These are phyloP conservation scores for Podochytrium sp. DNA, from an alignment of 192 early-diverging fungal species.

Conservation along the genomic window DNA sequence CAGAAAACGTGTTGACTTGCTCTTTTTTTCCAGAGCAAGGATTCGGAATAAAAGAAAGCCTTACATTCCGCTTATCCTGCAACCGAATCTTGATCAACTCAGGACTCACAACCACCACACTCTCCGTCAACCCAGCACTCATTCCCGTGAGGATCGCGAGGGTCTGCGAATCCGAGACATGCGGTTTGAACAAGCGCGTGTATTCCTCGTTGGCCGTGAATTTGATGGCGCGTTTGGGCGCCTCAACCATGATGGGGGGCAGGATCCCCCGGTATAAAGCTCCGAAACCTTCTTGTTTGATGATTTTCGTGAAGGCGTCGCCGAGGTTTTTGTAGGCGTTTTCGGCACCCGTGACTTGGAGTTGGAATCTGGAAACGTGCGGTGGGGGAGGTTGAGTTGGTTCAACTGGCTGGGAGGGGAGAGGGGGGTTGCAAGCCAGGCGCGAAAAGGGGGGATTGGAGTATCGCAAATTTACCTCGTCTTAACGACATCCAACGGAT, in stretches of 20 bases:
- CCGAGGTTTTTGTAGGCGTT: constrained; percentile 66
- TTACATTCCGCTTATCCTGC: constrained; percentile 86
- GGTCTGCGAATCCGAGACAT: constrained; percentile 69
- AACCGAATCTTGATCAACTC: constrained; percentile 96
- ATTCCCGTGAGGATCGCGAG: constrained; percentile 87
- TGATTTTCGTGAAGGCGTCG: constrained; percentile 68
- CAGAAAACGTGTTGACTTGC: neutral
- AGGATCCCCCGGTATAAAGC: constrained; percentile 91
- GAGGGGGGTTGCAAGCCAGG: neutral
- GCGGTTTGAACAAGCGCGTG: constrained; percentile 60
- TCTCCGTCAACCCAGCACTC: constrained; percentile 90
- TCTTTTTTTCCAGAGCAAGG: neutral
- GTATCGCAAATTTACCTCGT: constrained; percentile 60
- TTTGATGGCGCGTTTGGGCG: constrained; percentile 97
- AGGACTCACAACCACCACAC: constrained; percentile 84
- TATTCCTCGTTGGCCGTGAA: constrained; percentile 83
- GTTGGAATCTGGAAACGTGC: constrained; percentile 69
- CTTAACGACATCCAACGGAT: constrained; percentile 94
- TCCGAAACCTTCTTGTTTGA: constrained; percentile 69
- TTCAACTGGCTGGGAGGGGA: neutral
- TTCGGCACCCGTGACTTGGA: constrained; percentile 60
- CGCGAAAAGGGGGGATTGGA: no score
- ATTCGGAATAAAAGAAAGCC: constrained; percentile 13
- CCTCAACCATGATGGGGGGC: constrained; percentile 96
- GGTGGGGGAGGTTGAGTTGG: neutral